Base-by-base conservation (phyloP, 2,329 filamentous ascomycete species). In the Alternaria sp. region DNA sequence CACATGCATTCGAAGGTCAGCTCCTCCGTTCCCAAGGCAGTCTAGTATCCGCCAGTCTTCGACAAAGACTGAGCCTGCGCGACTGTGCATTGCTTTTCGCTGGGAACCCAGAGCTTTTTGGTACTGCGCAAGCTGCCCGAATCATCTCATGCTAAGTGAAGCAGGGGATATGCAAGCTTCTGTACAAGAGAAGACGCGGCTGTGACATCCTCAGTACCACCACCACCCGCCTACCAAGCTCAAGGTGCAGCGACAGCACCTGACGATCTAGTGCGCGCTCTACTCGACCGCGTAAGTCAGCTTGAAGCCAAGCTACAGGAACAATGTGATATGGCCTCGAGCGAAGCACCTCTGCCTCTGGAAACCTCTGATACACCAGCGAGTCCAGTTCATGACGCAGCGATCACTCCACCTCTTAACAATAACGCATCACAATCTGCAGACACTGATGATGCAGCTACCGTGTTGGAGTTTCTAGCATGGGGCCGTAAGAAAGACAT, bases 381-480 rank as follows among this genome's bases (percentile, higher is more conserved):
- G 47, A 54, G 17, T 25, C 47, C 49, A 4, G 70, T 58, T 77
- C 75, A 54, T 13, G 7, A 30, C 25, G 6, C 26, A 21, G 21
- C n/a, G n/a, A n/a, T 8, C 12, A 36, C n/a, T 17, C 17, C 46
- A 19, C 19, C 46, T 52, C 6, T 11, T 7, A 8, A 57, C 25
- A 30, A 57, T 15, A n/a, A 28, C 15, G 30, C 15, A 2, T 15
- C 36, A 36, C 19, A 28, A 15, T 4, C 54, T 13, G 9, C 26
- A 5, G 54, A 57, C 12, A 32, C 54, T 30, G 17, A n/a, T 64
- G 81, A 83, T 68, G 82, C 82, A 1, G 83, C 82, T 2, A 83
- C 83, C 3, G 81, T 84, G 4, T 76, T 85, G 0, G 83, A 85
- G 58, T 85, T 84, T 28, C 49, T 84, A 3, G 82, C 83, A 1